Conservation (phyloP, 2,329 filamentous ascomycete species). For the Aspergillus quadrilineatus region DNA sequence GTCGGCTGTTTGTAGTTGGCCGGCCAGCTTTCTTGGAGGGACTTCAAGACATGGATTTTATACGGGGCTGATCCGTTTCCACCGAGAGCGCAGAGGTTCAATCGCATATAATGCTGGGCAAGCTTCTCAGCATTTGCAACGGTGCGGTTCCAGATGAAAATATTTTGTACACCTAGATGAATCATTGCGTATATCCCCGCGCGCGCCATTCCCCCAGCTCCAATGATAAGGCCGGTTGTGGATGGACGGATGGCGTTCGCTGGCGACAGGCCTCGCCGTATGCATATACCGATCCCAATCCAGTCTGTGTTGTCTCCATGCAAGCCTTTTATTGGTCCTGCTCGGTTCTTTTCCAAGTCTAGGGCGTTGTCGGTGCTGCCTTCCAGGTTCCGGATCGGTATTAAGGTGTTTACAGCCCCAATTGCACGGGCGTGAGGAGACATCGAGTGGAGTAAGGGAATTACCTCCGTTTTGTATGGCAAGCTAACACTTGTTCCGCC, state of each 20-base stretch:
- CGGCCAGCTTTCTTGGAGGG: conserved; percentile 35
- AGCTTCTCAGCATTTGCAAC: conserved; percentile 36
- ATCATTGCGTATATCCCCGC: conserved; percentile 44
- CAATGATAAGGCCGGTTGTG: conserved; percentile 60
- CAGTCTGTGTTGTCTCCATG: conserved; percentile 82
- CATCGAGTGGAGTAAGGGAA: conserved; percentile 63
- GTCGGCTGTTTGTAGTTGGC: conserved; percentile 36
- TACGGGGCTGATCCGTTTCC: conserved; percentile 21
- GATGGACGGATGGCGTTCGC: conserved; percentile 62
- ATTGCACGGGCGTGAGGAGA: conserved; percentile 73
- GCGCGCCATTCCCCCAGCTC: conserved; percentile 55
- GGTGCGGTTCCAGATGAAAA: conserved; percentile 41
- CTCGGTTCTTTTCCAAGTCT: conserved; percentile 59
- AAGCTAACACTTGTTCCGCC: conserved; percentile 70
- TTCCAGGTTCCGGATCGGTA: conserved; percentile 63
- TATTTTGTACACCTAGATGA: conserved; percentile 38
- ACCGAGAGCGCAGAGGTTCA: conserved; percentile 26
- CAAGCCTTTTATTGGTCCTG: conserved; percentile 66
- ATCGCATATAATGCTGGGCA: conserved; percentile 37
- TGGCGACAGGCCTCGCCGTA: conserved; percentile 70
- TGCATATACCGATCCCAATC: conserved; percentile 73
- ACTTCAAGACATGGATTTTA: conserved; percentile 30
- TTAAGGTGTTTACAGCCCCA: conserved; percentile 72
- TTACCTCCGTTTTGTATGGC: conserved; percentile 72
- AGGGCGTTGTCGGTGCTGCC: conserved; percentile 58